phyloP scores from a whole-genome alignment of 1,139 yeast species.

The Torulaspora globosa region DNA sequence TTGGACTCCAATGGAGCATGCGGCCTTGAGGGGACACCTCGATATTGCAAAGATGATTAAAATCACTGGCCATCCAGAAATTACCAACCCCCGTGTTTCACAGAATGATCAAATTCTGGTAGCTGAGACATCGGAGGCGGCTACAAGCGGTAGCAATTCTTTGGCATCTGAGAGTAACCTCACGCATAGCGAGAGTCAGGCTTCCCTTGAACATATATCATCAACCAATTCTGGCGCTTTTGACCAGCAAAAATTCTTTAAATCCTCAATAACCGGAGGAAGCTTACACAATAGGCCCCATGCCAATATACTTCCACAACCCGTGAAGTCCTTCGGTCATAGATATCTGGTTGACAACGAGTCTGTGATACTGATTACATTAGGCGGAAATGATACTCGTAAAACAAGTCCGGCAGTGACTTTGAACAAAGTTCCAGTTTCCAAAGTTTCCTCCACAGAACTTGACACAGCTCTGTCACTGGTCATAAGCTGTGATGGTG shows the following conservation, averaged over 20 bases:
- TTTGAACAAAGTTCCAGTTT: constrained; percentile 66
- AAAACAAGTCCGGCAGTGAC: constrained; percentile 58
- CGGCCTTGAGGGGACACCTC: constrained; percentile 84
- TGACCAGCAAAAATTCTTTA: constrained; percentile 15
- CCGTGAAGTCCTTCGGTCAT: constrained; percentile 84
- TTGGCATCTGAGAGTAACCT: neutral
- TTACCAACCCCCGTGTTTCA: constrained; percentile 25
- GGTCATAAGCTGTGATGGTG: constrained; percentile 56
- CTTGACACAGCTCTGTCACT: constrained; percentile 84
- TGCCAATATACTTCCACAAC: constrained; percentile 32
- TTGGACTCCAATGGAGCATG: constrained; percentile 97
- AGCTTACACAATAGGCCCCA: constrained; percentile 11
- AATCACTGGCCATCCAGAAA: constrained; percentile 39
- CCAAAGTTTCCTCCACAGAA: constrained; percentile 74
- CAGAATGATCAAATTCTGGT: neutral
- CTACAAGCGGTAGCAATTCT: neutral
- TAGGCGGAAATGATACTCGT: constrained; percentile 82
- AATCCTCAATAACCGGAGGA: constrained; percentile 13
- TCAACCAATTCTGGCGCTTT: constrained; percentile 12
- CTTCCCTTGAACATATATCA: constrained; percentile 45
- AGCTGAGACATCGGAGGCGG: neutral
- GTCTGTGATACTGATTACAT: constrained; percentile 66
- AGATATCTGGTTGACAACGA: constrained; percentile 62
- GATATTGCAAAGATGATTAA: constrained; percentile 58
- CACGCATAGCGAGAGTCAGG: constrained; percentile 12